A percentile compares a stretch with the other conserved stretches of the same genome.
phyloP scores from a whole-genome alignment of 768 basidiomycete genomes.

The Trametes villosa region DNA sequence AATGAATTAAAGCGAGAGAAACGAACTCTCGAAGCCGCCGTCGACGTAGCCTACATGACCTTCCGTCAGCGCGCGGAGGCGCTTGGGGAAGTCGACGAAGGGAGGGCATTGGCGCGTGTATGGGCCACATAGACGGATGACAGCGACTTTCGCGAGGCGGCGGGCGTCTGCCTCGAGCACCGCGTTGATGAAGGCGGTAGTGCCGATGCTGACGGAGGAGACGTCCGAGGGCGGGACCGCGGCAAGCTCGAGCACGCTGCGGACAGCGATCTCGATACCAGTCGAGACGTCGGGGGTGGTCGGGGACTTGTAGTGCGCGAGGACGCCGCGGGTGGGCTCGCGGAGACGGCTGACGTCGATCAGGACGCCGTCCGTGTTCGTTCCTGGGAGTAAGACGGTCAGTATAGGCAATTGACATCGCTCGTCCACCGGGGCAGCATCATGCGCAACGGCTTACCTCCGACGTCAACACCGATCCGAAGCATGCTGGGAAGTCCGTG shows the following conservation, averaged over 20 bases:
- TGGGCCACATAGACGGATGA: slow-evolving; percentile 64
- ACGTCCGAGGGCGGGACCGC: slow-evolving; percentile 43
- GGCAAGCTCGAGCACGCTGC: slow-evolving; percentile 46
- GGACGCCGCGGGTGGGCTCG: slow-evolving; percentile 40
- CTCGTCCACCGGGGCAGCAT: not conserved
- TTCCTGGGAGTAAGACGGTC: slow-evolving; percentile 27
- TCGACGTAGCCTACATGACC: slow-evolving; percentile 43
- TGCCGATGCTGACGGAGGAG: slow-evolving; percentile 61
- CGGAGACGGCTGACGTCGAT: slow-evolving; percentile 38
- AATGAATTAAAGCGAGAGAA: slow-evolving; percentile 1
- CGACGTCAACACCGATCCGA: slow-evolving; percentile 36
- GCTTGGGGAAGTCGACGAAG: slow-evolving; percentile 53
- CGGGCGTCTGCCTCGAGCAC: slow-evolving; percentile 59
- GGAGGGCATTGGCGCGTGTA: slow-evolving; percentile 63
- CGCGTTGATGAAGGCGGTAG: slow-evolving; percentile 53
- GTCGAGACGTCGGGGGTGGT: slow-evolving; percentile 62
- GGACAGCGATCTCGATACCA: slow-evolving; percentile 60
- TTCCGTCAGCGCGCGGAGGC: slow-evolving; percentile 37
- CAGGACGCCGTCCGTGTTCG: slow-evolving; percentile 47
- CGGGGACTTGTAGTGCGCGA: slow-evolving; percentile 48
- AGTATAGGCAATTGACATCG: not conserved
- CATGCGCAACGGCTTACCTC: slow-evolving; percentile 23
- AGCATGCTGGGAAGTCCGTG: slow-evolving; percentile 27
- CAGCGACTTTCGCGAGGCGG: slow-evolving; percentile 62
- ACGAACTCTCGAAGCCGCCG: slow-evolving; percentile 46